These are phyloP conservation scores for Fusarium longipes DNA, from an alignment of 2,329 filamentous ascomycete genomes.

Conservation along the genomic window DNA sequence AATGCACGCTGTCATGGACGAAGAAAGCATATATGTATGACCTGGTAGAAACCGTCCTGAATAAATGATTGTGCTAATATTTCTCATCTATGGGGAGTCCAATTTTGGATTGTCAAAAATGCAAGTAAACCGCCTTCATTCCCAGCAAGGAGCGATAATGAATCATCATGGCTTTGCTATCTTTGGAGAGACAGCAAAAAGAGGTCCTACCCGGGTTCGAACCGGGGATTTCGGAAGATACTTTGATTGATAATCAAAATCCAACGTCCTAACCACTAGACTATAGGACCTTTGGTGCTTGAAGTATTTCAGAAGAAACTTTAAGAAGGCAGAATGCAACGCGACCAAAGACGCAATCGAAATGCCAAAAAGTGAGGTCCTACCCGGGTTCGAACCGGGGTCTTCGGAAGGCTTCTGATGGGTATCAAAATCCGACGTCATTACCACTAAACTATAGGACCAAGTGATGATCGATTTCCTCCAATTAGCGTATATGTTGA, in stretches of 20 bases:
- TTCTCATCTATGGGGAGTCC: no score
- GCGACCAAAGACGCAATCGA: no score
- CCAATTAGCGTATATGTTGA: background rate
- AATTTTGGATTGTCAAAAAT: background rate
- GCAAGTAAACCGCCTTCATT: background rate
- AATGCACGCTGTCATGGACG: no score
- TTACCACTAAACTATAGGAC: constrained; percentile 37
- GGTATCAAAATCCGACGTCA: constrained; percentile 31
- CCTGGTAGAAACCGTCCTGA: no score
- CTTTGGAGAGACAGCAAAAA: background rate
- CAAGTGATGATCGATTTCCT: background rate
- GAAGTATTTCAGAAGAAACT: rapidly evolving
- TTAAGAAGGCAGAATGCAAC: background rate
- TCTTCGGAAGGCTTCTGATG: constrained; percentile 28
- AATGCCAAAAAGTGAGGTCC: constrained; percentile 19
- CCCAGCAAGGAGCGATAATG: no score
- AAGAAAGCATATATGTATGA: no score
- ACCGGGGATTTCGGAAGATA: constrained; percentile 26
- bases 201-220: constrained; percentile 34
- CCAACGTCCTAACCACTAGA: constrained; percentile 34
- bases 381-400: constrained; percentile 35
- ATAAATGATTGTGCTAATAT: no score
- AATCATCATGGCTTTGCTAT: no score
- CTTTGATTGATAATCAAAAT: constrained; percentile 19
- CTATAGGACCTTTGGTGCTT: constrained; percentile 16